These are phyloP conservation scores for Rhizopogon vinicolor DNA, from an alignment of 768 basidiomycete species.

Conservation along the genomic window DNA sequence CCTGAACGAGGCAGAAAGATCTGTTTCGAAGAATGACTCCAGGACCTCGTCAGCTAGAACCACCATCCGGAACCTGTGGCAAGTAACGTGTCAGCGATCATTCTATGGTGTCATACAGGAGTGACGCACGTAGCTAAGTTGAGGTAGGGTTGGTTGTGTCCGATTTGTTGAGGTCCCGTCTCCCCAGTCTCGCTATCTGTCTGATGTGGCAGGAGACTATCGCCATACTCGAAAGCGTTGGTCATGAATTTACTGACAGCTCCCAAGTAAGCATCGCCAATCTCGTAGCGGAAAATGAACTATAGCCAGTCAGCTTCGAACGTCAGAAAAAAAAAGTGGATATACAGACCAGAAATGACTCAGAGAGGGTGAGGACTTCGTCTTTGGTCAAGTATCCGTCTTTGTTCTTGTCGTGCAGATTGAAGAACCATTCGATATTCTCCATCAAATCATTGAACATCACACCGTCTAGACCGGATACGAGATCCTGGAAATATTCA, in stretches of 20 bases:
- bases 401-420: constrained; percentile 91
- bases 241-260: constrained; percentile 97
- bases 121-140: constrained; percentile 75
- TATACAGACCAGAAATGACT: constrained; percentile 76
- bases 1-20: constrained; percentile 84
- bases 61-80: constrained; percentile 90
- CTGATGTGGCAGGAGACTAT: constrained; percentile 69
- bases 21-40: constrained; percentile 94
- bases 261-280: constrained; percentile 94
- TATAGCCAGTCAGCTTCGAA: constrained; percentile 26
- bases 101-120: neutral
- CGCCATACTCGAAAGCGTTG: constrained; percentile 97
- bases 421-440: constrained; percentile 99
- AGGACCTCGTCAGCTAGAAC: constrained; percentile 94
- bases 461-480: constrained; percentile 83
- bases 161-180: constrained; percentile 43
- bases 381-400: constrained; percentile 96
- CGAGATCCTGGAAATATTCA: constrained; percentile 61
- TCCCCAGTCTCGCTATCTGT: constrained; percentile 29
- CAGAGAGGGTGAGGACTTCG: constrained; percentile 92
- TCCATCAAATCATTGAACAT: constrained; percentile 98
- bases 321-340: neutral
- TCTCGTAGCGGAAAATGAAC: constrained; percentile 98
- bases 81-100: constrained; percentile 6
- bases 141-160: constrained; percentile 85